Conservation (phyloP, 768 basidiomycete species). For the Multifurca ochricompacta region DNA sequence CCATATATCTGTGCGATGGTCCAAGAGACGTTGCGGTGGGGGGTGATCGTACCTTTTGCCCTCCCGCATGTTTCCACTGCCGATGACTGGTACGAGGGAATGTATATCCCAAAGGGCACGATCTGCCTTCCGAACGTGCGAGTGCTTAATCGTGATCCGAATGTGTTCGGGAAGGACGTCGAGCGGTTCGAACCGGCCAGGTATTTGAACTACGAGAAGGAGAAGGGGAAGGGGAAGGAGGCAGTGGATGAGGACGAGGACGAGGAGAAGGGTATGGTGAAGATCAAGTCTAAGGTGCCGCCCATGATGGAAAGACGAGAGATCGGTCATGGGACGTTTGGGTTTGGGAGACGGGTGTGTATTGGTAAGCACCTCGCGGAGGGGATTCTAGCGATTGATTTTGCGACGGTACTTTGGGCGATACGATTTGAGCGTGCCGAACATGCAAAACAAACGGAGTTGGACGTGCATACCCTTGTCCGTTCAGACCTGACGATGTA, state of each 20-base stretch:
- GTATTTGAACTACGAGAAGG: slow-evolving; percentile 2
- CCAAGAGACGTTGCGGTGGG: slow-evolving; percentile 29
- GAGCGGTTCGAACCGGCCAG: background rate
- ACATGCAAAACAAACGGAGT: background rate
- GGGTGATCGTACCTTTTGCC: slow-evolving; percentile 22
- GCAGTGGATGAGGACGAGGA: too few species aligned
- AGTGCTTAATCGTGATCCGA: background rate
- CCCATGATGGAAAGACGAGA: slow-evolving; percentile 21
- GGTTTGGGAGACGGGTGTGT: slow-evolving; percentile 28
- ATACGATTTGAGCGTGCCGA: slow-evolving; percentile 14
- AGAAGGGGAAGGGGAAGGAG: too few species aligned
- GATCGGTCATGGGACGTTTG: slow-evolving; percentile 24
- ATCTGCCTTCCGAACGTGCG: slow-evolving; percentile 1
- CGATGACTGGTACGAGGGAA: slow-evolving; percentile 14
- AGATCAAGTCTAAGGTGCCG: too few species aligned
- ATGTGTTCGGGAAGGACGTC: background rate
- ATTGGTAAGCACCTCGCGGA: slow-evolving; percentile 28
- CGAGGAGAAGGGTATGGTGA: too few species aligned
- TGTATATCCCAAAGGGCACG: slow-evolving; percentile 16
- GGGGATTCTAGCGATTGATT: slow-evolving; percentile 26
- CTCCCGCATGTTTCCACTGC: background rate
- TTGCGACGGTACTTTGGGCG: slow-evolving; percentile 27
- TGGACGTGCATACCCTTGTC: background rate
- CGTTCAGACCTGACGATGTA: slow-evolving; percentile 3
- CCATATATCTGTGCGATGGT: slow-evolving; percentile 33